Evolutionary conservation across 2,329 filamentous ascomycete species (phyloP).

Genomic region (Aspergillus hiratsukae): DNA sequence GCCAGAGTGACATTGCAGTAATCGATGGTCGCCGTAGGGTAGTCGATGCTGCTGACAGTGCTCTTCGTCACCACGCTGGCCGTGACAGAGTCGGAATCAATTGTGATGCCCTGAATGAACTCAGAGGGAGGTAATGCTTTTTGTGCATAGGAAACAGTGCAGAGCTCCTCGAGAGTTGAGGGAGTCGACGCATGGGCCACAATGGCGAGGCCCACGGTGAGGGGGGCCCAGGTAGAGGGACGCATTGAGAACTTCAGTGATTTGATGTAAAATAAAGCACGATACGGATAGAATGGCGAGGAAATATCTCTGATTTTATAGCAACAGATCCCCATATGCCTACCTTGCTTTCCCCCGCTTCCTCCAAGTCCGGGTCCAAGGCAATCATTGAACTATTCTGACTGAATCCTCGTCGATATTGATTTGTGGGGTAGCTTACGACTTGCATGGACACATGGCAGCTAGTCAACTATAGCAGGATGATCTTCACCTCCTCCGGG

Average conservation of each 20-base stretch:
- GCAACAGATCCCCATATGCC: neutral
- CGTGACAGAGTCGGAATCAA: neutral
- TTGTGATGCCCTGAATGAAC: neutral
- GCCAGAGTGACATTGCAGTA: conserved; percentile 47
- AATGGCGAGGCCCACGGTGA: neutral
- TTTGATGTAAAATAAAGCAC: neutral
- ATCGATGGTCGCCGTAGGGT: conserved; percentile 11
- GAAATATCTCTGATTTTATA: neutral
- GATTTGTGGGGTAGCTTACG: neutral
- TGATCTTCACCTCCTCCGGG: neutral
- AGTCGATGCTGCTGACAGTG: neutral
- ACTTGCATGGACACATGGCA: too few species aligned
- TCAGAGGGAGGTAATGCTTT: neutral
- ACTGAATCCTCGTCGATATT: neutral
- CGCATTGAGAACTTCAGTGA: neutral
- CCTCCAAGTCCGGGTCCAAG: too few species aligned
- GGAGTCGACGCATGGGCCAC: neutral
- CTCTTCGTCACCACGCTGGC: neutral
- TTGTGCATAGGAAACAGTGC: neutral
- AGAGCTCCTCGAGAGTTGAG: neutral
- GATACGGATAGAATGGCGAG: neutral
- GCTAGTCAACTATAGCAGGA: neutral
- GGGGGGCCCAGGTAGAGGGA: neutral
- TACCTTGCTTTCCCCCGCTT: too few species aligned
- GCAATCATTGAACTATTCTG: neutral